Conservation (phyloP, 2,329 filamentous ascomycete genomes). For the Diaporthe destruens region DNA sequence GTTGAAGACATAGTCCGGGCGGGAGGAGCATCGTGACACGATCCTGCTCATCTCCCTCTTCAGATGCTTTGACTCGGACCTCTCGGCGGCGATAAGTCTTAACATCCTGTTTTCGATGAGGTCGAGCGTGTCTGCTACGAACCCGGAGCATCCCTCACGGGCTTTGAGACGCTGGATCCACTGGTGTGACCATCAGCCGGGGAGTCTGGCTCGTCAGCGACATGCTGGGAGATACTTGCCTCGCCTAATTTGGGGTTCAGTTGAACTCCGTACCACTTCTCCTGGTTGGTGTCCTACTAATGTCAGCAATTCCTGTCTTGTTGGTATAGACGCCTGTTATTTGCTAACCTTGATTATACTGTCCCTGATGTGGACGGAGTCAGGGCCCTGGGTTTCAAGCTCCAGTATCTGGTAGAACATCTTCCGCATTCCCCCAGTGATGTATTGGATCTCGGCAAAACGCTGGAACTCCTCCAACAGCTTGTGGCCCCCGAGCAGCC, state of each 20-base stretch:
- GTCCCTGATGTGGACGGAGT: too few species aligned
- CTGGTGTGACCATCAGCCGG: background rate
- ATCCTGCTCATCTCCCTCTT: background rate
- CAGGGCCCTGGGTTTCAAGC: too few species aligned
- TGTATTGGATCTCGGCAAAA: too few species aligned
- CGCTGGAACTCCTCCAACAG: too few species aligned
- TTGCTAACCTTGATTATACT: background rate
- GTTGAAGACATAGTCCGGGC: background rate
- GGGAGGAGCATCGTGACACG: background rate
- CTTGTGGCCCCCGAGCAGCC: too few species aligned
- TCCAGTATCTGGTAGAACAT: too few species aligned
- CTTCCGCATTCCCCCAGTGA: too few species aligned
- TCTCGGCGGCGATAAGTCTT: background rate
- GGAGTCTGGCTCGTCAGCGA: background rate
- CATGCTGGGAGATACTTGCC: background rate
- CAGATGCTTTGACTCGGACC: background rate
- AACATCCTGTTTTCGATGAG: background rate
- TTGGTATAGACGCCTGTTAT: background rate
- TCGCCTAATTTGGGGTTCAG: background rate
- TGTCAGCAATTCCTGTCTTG: background rate
- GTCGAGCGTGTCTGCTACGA: background rate
- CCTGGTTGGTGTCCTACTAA: background rate
- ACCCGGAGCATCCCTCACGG: background rate
- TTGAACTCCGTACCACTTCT: background rate
- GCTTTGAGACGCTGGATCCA: background rate